Percentiles rank a stretch among this genome's conserved stretches.
These are phyloP conservation scores for Phialophora chinensis DNA, from an alignment of 2,329 filamentous ascomycete genomes.

Conservation along the genomic window DNA sequence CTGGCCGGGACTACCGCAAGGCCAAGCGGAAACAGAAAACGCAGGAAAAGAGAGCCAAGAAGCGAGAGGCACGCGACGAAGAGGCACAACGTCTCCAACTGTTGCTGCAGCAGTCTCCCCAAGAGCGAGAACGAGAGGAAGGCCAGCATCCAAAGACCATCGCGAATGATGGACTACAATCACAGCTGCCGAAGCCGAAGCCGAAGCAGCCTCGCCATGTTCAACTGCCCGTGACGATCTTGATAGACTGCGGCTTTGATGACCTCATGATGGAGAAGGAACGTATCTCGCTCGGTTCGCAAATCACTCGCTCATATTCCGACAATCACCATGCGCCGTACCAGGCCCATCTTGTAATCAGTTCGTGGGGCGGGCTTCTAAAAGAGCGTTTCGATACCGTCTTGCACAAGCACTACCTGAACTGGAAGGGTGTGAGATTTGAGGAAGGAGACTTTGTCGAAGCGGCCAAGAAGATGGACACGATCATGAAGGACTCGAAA, in stretches of 20 bases:
- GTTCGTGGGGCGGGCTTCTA: constrained; percentile 79
- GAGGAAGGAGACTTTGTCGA: constrained; percentile 74
- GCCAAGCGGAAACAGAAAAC: constrained; percentile 63
- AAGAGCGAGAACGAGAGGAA: constrained; percentile 29
- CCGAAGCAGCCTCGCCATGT: constrained; percentile 48
- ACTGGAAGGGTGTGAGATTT: constrained; percentile 81
- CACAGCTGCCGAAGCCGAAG: constrained; percentile 40
- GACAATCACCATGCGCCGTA: constrained; percentile 76
- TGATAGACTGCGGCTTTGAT: constrained; percentile 93
- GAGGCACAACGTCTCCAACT: constrained; percentile 41
- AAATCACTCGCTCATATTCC: constrained; percentile 87
- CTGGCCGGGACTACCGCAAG: constrained; percentile 66
- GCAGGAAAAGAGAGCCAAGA: constrained; percentile 59
- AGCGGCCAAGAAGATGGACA: constrained; percentile 69
- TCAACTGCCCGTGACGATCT: constrained; percentile 75
- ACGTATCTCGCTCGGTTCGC: constrained; percentile 77
- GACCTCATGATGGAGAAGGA: constrained; percentile 87
- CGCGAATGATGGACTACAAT: neutral
- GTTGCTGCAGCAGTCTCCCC: constrained; percentile 35
- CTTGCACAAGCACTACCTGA: constrained; percentile 71
- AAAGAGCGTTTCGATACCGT: constrained; percentile 80
- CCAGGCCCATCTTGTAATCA: constrained; percentile 74
- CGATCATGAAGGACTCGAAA: constrained; percentile 66
- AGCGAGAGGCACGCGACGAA: constrained; percentile 48
- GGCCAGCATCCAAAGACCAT: constrained; percentile 13